These are phyloP conservation scores for Trametes punicea DNA, from an alignment of 768 basidiomycete species.

Conservation along the genomic window DNA sequence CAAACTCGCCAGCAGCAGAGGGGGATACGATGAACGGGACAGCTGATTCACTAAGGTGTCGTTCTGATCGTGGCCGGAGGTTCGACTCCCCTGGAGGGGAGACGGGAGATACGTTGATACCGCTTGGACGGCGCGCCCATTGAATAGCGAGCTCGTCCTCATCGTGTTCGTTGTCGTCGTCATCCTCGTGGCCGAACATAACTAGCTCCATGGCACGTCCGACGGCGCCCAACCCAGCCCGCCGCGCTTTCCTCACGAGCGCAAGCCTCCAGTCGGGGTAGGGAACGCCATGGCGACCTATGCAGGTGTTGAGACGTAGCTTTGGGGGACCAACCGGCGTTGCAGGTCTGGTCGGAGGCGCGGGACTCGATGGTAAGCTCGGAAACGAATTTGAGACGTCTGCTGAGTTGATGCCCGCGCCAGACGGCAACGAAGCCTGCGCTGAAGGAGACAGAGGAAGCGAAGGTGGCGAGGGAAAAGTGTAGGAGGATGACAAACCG, in stretches of 20 bases:
- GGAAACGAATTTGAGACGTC: neutral
- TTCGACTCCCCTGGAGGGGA: conserved; percentile 18
- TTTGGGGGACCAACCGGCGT: conserved; percentile 29
- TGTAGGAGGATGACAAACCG: neutral
- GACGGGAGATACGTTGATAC: conserved; percentile 18
- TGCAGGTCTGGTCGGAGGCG: conserved; percentile 25
- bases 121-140: conserved; percentile 12
- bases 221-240: conserved; percentile 57
- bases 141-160: conserved; percentile 22
- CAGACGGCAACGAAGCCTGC: neutral
- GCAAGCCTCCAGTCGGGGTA: conserved; percentile 68
- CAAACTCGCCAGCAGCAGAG: neutral
- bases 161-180: conserved; percentile 8
- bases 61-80: neutral
- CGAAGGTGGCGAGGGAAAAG: neutral
- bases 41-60: conserved; percentile 1
- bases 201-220: conserved; percentile 48
- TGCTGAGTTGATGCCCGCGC: neutral
- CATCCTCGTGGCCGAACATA: conserved; percentile 22
- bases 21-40: neutral
- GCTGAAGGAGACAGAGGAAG: neutral
- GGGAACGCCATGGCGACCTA: conserved; percentile 31
- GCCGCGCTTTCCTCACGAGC: conserved; percentile 47
- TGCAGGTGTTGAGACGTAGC: conserved; percentile 23
- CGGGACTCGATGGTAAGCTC: neutral